Evolutionary conservation across 2,329 filamentous ascomycete species (phyloP).

Genomic region (Aspergillus cejpii): DNA sequence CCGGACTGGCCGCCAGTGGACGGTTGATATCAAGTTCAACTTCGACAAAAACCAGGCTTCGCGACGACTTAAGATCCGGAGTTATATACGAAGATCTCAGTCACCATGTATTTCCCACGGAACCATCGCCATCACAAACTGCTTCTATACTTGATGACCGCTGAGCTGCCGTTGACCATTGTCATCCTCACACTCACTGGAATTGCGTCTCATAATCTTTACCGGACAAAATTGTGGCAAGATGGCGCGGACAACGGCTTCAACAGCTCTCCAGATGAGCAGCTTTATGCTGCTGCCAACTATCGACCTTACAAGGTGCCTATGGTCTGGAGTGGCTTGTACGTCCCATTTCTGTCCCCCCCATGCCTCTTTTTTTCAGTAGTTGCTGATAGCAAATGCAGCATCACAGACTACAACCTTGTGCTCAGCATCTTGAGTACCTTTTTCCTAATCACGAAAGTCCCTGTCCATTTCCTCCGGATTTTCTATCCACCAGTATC

Average conservation of each 20-base stretch:
- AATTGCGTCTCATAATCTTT: constrained; percentile 56
- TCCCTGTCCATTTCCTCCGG: constrained; percentile 51
- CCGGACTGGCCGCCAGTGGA: constrained; percentile 30
- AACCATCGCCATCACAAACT: constrained; percentile 49
- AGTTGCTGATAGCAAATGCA: constrained; percentile 26
- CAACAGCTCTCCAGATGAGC: constrained; percentile 53
- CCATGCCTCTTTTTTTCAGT: neutral
- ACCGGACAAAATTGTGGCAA: constrained; percentile 56
- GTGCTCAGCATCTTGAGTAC: constrained; percentile 55
- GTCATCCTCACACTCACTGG: constrained; percentile 54
- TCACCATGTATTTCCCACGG: constrained; percentile 45
- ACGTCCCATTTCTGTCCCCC: constrained; percentile 21
- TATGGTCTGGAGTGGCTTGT: constrained; percentile 57
- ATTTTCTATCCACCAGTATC: constrained; percentile 53
- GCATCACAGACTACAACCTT: constrained; percentile 56
- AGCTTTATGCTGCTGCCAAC: constrained; percentile 55
- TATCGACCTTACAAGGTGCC: constrained; percentile 50
- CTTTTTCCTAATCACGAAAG: constrained; percentile 56
- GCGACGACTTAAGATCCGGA: no score
- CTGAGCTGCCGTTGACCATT: constrained; percentile 54
- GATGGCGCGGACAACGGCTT: constrained; percentile 56
- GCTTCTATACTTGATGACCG: constrained; percentile 47
- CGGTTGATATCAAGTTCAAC: neutral
- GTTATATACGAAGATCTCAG: constrained; percentile 2
- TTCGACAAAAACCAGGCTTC: neutral